Conservation (phyloP, 148 eudicot species). For the Rhododendron griersonianum region DNA sequence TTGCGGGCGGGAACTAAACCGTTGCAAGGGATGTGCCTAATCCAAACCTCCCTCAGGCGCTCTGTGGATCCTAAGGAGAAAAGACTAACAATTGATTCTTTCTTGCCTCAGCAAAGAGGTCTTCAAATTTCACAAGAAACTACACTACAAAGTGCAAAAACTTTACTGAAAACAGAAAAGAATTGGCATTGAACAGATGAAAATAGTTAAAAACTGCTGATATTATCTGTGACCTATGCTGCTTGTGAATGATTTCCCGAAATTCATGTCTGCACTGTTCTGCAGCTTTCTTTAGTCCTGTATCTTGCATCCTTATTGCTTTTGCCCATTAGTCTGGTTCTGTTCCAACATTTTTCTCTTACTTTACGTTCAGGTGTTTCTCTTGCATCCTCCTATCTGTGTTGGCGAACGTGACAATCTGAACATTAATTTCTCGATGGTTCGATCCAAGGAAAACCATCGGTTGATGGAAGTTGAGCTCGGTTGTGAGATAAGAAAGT, state of each 20-base stretch:
- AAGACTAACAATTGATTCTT: background rate
- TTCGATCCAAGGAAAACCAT: constrained; percentile 76
- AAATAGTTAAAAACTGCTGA: background rate
- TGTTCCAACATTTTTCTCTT: background rate
- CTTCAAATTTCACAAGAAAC: background rate
- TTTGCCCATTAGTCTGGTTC: background rate
- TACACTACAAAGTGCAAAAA: no score
- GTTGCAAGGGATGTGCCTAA: background rate
- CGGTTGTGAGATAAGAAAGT: constrained; percentile 43
- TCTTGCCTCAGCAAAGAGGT: background rate
- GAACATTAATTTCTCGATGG: constrained; percentile 57
- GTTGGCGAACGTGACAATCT: constrained; percentile 43
- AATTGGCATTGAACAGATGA: background rate
- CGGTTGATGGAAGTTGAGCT: constrained; percentile 82
- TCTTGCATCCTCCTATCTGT: constrained; percentile 48
- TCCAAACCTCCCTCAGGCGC: background rate
- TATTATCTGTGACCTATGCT: background rate
- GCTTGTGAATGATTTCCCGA: background rate
- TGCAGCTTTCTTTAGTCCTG: background rate
- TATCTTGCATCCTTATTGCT: constrained; percentile 1
- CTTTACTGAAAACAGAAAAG: background rate
- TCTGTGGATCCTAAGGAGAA: background rate
- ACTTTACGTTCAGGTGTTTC: constrained; percentile 56
- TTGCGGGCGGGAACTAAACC: background rate
- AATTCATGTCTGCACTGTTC: background rate